Base-by-base conservation (phyloP, 1,139 yeast genomes). In the Protomyces inundatus region DNA sequence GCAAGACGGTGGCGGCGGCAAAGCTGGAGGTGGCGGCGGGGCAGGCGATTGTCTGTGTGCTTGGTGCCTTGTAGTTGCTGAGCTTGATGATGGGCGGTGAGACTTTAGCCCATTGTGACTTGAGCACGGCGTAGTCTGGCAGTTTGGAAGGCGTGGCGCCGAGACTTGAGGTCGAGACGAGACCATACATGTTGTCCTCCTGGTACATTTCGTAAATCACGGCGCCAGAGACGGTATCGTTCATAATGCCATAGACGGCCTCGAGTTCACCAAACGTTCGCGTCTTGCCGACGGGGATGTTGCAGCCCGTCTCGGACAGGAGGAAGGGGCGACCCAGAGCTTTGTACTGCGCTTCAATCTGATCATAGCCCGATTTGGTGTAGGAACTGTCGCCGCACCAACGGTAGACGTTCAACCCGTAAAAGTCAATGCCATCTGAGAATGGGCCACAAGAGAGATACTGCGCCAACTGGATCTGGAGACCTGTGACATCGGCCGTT, bases 361-460 rank as follows among this genome's bases (percentile, higher is more conserved):
- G 76, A 70, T 87, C 82, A 74, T 90, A 93, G 1, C 98, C 98
- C 70, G 96, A 87, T 9, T 87, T 80, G 66, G 84, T 77, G 74
- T 88, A 88, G 2, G 95, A 86, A 70, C 89, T 93, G 56, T 84
- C 82, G 4, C 98, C 98, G 77, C 98, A 93, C 98, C 98, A 93
- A 73, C 90, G 96, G 74, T 93, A 93, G 23, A 87, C 66, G 74
- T 93, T 93, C 64, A 93, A 91, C 4, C 98, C 98, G 76, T 90
- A 91, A 73, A 93, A 93, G 73, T 93, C 98, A 37, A 90, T 88
- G 58, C 87, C 85, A n/a, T 80, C 80, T 10, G 73, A 72, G 14
- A 82, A 85, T 51, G 82, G 82, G 16, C 82, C 79, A 72, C 98
- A 93, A 72, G 88, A 93, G 68, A 93, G 81, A 73, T 90, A 93